Conservation (phyloP, 495 filamentous ascomycete species). For the Neurospora intermedia region DNA sequence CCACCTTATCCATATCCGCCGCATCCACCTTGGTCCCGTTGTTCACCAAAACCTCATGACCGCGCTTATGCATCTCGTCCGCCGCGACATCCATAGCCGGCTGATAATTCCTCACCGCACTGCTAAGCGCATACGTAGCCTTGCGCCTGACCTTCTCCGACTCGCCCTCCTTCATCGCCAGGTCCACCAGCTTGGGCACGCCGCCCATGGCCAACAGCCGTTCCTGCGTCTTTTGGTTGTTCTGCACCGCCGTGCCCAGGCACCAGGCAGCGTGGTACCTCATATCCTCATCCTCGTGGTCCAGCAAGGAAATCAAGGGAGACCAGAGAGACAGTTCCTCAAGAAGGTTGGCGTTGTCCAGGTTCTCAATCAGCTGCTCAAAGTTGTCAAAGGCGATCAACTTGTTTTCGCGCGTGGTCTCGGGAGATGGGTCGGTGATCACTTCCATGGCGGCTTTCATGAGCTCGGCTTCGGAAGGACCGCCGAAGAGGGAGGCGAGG, state of each 20-base stretch:
- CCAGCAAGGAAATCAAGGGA: constrained; percentile 58
- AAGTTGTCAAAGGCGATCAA: constrained; percentile 92
- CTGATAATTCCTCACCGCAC: constrained; percentile 72
- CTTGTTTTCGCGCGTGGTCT: constrained; percentile 60
- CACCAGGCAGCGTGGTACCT: constrained; percentile 84
- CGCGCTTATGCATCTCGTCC: constrained; percentile 45
- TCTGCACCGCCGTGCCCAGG: constrained; percentile 88
- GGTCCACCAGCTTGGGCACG: constrained; percentile 52
- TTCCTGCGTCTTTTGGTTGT: constrained; percentile 78
- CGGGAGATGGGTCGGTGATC: constrained; percentile 49
- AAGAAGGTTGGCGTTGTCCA: constrained; percentile 95
- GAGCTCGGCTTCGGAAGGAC: constrained; percentile 75
- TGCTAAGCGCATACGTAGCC: constrained; percentile 70
- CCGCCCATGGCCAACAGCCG: constrained; percentile 60
- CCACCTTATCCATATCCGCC: constrained; percentile 73
- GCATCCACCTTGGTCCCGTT: constrained; percentile 48
- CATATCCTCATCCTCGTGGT: constrained; percentile 57
- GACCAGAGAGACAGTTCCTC: constrained; percentile 68
- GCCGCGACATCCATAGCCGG: constrained; percentile 58
- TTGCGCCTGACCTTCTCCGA: constrained; percentile 62
- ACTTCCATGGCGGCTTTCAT: constrained; percentile 77
- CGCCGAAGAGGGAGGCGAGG: constrained; percentile 61
- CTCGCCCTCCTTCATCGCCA: constrained; percentile 49
- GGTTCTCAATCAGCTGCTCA: constrained; percentile 77
- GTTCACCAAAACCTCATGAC: constrained; percentile 24